These are phyloP conservation scores for Leccinum incarnatum DNA, from an alignment of 768 basidiomycete genomes.

Conservation along the genomic window DNA sequence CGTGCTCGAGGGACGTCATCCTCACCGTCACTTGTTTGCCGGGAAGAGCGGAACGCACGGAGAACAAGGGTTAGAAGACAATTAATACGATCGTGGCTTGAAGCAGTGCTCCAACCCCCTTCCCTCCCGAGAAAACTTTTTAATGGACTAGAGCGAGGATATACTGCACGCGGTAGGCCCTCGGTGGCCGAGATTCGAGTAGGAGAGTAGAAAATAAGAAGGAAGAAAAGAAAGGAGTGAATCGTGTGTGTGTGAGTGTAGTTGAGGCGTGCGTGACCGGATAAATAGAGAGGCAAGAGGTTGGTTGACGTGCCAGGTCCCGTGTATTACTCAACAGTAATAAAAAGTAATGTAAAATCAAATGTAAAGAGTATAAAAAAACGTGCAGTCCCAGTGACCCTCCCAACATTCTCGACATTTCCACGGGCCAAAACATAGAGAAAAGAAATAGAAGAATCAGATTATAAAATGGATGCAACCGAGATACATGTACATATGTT, in stretches of 20 bases:
- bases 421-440: neutral
- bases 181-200: neutral
- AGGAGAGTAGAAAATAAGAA: neutral
- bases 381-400: neutral
- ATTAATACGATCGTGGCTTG: neutral
- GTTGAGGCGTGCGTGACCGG: neutral
- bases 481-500: slow-evolving; percentile 29
- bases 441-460: neutral
- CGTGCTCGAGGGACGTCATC: slow-evolving; percentile 30
- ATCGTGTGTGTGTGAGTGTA: neutral
- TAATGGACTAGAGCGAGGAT: neutral
- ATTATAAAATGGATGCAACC: slow-evolving; percentile 14
- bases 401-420: neutral
- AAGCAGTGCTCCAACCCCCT: neutral
- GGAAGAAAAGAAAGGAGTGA: neutral
- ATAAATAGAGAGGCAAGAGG: neutral
- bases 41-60: slow-evolving; percentile 16
- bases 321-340: neutral
- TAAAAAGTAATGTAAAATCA: neutral
- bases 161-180: neutral
- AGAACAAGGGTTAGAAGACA: neutral
- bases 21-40: neutral
- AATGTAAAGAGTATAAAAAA: neutral
- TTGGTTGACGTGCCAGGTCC: neutral
- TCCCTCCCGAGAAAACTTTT: neutral